phyloP scores from a whole-genome alignment of 345 rosid genomes.

The Eucalyptus marginata region DNA sequence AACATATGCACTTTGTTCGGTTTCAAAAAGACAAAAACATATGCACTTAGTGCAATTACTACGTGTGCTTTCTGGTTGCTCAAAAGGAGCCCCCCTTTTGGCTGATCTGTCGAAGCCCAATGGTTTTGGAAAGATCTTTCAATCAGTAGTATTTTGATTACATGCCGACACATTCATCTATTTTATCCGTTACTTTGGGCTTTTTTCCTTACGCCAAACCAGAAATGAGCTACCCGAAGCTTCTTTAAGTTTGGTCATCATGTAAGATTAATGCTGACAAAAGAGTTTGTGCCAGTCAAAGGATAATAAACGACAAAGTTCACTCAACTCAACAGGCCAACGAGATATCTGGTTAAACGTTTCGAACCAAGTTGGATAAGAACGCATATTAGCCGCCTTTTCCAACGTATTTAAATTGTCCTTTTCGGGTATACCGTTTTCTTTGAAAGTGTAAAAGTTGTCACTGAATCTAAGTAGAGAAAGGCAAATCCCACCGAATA shows the following conservation, averaged over 20 bases:
- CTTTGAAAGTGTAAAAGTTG: neutral
- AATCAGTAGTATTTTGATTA: neutral
- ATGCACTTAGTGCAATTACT: neutral
- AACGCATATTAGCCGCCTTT: neutral
- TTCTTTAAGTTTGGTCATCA: neutral
- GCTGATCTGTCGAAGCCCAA: neutral
- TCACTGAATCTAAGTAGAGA: neutral
- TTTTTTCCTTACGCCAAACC: neutral
- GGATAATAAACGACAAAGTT: neutral
- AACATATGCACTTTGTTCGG: neutral
- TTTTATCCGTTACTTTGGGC: neutral
- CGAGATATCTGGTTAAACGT: neutral
- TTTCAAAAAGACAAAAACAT: neutral
- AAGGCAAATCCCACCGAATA: neutral
- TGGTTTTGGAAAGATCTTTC: neutral
- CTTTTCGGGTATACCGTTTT: neutral
- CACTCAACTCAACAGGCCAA: neutral
- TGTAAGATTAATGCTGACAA: neutral
- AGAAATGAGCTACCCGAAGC: neutral
- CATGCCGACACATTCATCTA: neutral
- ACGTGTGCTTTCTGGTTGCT: neutral
- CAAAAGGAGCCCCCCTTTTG: neutral
- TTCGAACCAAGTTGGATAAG: neutral
- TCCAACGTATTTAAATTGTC: neutral
- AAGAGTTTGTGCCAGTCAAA: neutral